Percentiles rank a stretch among this genome's conserved stretches.
Evolutionary conservation across 345 rosid genomes (phyloP).

Genomic region (Dipteronia sinensis): DNA sequence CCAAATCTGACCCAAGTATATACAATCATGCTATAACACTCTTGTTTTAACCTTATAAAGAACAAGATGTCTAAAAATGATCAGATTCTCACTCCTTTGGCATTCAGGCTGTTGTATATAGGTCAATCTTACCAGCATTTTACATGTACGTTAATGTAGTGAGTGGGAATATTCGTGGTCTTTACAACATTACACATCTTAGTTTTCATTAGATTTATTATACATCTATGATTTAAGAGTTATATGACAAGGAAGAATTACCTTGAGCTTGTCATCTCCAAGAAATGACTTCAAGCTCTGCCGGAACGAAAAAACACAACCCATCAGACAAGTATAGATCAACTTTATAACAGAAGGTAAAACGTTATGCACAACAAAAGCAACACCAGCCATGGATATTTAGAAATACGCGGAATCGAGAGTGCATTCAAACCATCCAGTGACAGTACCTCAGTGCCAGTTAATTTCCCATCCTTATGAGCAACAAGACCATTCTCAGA

Average conservation of each 20-base stretch:
- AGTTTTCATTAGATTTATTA: no score
- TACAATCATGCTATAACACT: neutral
- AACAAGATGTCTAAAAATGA: neutral
- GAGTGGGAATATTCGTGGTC: neutral
- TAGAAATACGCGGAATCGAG: neutral
- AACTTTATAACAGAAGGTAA: conserved; percentile 1
- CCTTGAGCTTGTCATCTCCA: conserved; percentile 92
- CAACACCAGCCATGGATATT: neutral
- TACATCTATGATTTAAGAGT: conserved; percentile 7
- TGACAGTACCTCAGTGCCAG: conserved; percentile 71
- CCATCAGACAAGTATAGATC: conserved; percentile 14
- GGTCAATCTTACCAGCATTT: neutral
- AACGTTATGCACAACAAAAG: neutral
- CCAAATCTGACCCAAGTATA: neutral
- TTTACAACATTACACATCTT: neutral
- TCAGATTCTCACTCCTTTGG: neutral
- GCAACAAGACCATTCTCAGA: conserved; percentile 99
- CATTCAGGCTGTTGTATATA: neutral
- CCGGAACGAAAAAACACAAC: conserved; percentile 22
- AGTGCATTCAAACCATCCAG: neutral
- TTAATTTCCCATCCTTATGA: conserved; percentile 81
- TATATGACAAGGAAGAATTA: conserved; percentile 22
- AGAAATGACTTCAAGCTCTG: conserved; percentile 89
- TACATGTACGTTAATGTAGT: neutral
- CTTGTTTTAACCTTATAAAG: neutral